Evolutionary conservation across 805 yeast species (phyloP), one percentile per base, ranked within the genome.

Genomic region (Metschnikowia reukaufii): DNA sequence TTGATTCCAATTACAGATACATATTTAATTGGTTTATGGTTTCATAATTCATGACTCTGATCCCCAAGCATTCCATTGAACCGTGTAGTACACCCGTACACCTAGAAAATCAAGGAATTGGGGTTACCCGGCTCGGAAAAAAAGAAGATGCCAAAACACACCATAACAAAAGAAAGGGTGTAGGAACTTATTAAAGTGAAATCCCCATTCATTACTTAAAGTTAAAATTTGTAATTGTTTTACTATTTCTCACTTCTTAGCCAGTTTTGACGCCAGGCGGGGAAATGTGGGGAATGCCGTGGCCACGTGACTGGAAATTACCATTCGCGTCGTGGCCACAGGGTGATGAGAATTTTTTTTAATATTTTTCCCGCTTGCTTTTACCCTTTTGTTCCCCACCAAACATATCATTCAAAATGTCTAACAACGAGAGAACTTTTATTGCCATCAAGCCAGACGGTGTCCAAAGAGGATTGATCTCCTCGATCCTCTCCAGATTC

Each of bases 361-460:
- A n/a, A n/a, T n/a, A n/a, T 32, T 32, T 13, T 12, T 8, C 17
- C n/a, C 32, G 16, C n/a, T 18, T 27, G 10, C 40, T 15, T 37
- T 18, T 13, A 10, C 4, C n/a, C 8, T 13, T 31, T 31, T 32
- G 5, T 9, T 16, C 21, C 31, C 32, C n/a, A 30, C 41, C n/a
- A 18, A 12, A 27, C 25, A 15, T 12, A 30, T n/a, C 34, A 43
- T 48, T 61, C 51, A 59, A 40, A 50, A 79, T 78, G 83, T 78
- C 83, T 51, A 57, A 58, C 61, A 70, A 72, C 76, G 95, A 87
- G 77, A 86, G 96, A 86, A 87, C 95, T 68, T 87, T 87, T 70
- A 87, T 87, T 77, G 95, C 95, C 59, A 84, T 87, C 68, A 87
- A 87, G 84, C 99, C 99, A 77, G 99, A 94, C 77, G 99, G 98